Evolutionary conservation across 306 rosid species (phyloP).

Genomic region (Trichosanthes cucumerina): DNA sequence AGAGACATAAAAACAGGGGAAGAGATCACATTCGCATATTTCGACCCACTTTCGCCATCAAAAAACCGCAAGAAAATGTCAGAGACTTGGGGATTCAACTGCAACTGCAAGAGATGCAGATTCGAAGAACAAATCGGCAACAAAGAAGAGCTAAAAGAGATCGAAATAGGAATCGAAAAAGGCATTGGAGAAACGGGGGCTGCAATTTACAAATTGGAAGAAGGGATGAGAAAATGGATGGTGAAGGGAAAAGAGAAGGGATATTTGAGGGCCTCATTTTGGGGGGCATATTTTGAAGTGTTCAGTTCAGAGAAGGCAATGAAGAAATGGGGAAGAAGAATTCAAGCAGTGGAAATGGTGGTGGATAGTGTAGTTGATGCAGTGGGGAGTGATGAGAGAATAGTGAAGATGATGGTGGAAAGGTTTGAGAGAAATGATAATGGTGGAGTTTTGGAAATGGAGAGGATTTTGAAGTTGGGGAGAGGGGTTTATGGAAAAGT

Average conservation of each 20-base stretch:
- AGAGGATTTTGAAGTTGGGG: conserved; percentile 44
- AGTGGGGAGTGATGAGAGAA: conserved; percentile 70
- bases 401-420: conserved; percentile 39
- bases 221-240: conserved; percentile 60
- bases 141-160: conserved; percentile 45
- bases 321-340: conserved; percentile 68
- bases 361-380: conserved; percentile 47
- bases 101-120: conserved; percentile 67
- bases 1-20: conserved; percentile 75
- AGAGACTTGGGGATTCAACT: conserved; percentile 61
- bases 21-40: conserved; percentile 66
- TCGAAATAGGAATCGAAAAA: conserved; percentile 58
- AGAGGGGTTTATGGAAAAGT: conserved; percentile 65
- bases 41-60: conserved; percentile 38
- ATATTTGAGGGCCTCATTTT: conserved; percentile 62
- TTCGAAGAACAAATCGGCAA: conserved; percentile 43
- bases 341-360: conserved; percentile 34
- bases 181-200: conserved; percentile 54
- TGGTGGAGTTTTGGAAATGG: conserved; percentile 38
- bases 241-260: conserved; percentile 63
- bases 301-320: conserved; percentile 44
- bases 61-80: conserved; percentile 48
- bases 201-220: conserved; percentile 50
- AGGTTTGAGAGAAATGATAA: conserved; percentile 33
- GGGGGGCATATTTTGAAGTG: conserved; percentile 44